Evolutionary conservation across 345 rosid genomes (phyloP).

Genomic region (Nephelium lappaceum): DNA sequence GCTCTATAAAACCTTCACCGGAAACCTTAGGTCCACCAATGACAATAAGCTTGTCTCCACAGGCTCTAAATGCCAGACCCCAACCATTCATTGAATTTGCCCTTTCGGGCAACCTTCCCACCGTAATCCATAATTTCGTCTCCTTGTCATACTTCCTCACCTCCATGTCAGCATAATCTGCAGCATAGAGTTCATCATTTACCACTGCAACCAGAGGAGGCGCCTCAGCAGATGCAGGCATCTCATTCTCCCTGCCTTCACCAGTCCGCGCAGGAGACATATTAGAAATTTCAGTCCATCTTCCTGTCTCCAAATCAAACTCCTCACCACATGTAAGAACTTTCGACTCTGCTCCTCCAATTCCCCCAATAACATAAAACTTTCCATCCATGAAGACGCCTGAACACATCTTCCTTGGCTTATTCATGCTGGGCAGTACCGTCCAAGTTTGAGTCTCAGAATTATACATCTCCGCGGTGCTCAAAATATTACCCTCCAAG

Average conservation of each 20-base stretch:
- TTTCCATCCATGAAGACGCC: constrained; percentile 92
- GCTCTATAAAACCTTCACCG: constrained; percentile 81
- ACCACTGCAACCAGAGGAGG: constrained; percentile 94
- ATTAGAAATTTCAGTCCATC: constrained; percentile 75
- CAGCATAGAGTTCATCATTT: constrained; percentile 76
- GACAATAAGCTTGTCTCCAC: constrained; percentile 81
- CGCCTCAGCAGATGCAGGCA: constrained; percentile 73
- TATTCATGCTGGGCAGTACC: constrained; percentile 75
- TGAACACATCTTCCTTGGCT: constrained; percentile 89
- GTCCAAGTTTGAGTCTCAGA: constrained; percentile 74
- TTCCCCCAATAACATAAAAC: constrained; percentile 89
- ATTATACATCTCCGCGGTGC: constrained; percentile 83
- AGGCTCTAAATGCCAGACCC: constrained; percentile 96
- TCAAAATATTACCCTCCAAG: constrained; percentile 56
- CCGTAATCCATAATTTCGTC: constrained; percentile 54
- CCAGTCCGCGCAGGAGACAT: constrained; percentile 74
- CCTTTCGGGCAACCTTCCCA: constrained; percentile 84
- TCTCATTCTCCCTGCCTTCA: constrained; percentile 43
- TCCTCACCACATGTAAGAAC: constrained; percentile 83
- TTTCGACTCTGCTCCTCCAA: constrained; percentile 51
- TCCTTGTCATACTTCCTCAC: constrained; percentile 75
- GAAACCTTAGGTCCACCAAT: constrained; percentile 82
- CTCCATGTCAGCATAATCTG: constrained; percentile 83
- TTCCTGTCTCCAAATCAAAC: constrained; percentile 66
- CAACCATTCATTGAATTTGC: constrained; percentile 90